Base-by-base conservation (phyloP, 176 grass and related monocot species). In the Triticum timopheevii region DNA sequence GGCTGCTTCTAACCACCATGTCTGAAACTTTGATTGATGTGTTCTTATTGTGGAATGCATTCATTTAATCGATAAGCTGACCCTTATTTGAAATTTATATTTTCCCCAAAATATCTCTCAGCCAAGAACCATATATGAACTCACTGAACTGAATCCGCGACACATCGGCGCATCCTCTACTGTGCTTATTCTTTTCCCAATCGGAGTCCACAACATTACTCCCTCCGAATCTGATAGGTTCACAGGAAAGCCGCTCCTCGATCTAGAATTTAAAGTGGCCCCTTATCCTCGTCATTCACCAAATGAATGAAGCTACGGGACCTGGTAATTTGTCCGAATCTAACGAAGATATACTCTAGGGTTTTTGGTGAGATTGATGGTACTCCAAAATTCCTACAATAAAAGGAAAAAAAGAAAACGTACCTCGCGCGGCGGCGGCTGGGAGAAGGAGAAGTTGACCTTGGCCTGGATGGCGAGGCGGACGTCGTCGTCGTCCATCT, bases 361-460 rank as follows among this genome's bases (percentile, higher is more conserved):
- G n/a, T 42, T 63, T 25, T 12, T 15, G 49, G 39, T 30, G 69
- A 75, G 47, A 15, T 40, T 79, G 23, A 52, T 31, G 7, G 20
- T 22, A 59, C 17, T 22, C 50, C 36, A 39, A 39, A 39, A 39
- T 39, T 39, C 36, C 36, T 39, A 8, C 7, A 39, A 39, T 39
- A 39, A 39, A 7, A 39, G 36, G 36, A 39, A 39, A 39, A 6
- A 39, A 39, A 39, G 5, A 39, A 39, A 39, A 34, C 42, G 65
- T 93, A 99, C 94, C 97, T 97, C 97, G 76, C 97, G 94, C 54
- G 97, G 92, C 78, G 97, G 94, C 27, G 97, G 97, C 87, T 99
- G 97, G 54, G 94, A 99, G 85, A 97, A 99, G 82, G 92, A 97
- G 88, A 91, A 94, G 70, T 99, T 99, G 85, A 96, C 94, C 90